A percentile compares a stretch with the other conserved stretches of the same genome.
Evolutionary conservation across 2,329 filamentous ascomycete genomes (phyloP).

Genomic region (Didymella lethalis): DNA sequence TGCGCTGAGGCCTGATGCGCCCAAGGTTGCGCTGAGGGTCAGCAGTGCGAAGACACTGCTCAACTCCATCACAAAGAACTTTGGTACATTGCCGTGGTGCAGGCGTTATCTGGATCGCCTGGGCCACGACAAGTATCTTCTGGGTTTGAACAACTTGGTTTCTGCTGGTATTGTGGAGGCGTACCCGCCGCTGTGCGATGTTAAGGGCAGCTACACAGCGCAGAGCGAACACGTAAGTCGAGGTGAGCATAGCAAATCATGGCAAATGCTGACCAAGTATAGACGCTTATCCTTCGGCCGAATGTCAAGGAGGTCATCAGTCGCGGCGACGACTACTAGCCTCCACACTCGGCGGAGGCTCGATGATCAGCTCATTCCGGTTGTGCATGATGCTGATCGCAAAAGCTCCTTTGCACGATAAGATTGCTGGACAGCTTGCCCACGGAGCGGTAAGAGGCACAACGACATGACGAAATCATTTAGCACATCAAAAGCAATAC

Average conservation of each 20-base stretch:
- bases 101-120: slow-evolving; percentile 88
- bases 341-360: not conserved
- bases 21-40: slow-evolving; percentile 77
- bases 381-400: too few relatives aligned
- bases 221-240: slow-evolving; percentile 89
- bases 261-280: slow-evolving; percentile 21
- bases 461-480: slow-evolving; percentile 12
- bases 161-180: slow-evolving; percentile 84
- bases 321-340: slow-evolving; percentile 82
- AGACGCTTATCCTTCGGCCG: slow-evolving; percentile 50
- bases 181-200: slow-evolving; percentile 87
- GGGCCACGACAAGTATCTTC: slow-evolving; percentile 93
- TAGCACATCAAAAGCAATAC: not conserved
- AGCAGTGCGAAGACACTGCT: slow-evolving; percentile 85
- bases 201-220: slow-evolving; percentile 93
- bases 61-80: slow-evolving; percentile 94
- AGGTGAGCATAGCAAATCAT: not conserved
- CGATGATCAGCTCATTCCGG: too few relatives aligned
- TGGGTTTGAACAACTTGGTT: slow-evolving; percentile 88
- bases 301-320: slow-evolving; percentile 85
- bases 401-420: not conserved
- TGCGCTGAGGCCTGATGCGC: slow-evolving; percentile 74
- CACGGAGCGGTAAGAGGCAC: not conserved
- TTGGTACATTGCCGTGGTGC: slow-evolving; percentile 90
- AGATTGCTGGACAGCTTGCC: not conserved